Conservation (phyloP, 345 rosid species). For the Populus ilicifolia region DNA sequence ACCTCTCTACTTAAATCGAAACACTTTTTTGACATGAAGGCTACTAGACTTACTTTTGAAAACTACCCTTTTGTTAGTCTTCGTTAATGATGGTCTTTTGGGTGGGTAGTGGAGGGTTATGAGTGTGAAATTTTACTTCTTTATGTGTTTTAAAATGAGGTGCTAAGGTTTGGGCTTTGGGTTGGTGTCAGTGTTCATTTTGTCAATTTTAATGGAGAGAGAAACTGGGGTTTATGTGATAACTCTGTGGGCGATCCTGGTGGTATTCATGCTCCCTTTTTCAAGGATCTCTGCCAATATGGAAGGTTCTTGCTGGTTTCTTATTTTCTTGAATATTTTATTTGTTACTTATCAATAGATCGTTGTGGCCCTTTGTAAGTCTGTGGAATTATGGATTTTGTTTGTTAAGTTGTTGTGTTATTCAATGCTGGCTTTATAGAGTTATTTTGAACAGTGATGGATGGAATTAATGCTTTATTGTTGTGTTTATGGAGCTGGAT, state of each 20-base stretch:
- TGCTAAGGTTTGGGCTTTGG: conserved; percentile 3
- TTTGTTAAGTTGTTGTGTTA: neutral
- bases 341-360: neutral
- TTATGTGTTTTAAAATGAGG: neutral
- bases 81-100: neutral
- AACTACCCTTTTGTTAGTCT: conserved; percentile 3
- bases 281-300: conserved; percentile 31
- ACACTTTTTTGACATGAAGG: neutral
- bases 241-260: conserved; percentile 24
- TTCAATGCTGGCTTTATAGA: neutral
- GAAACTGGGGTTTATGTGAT: conserved; percentile 6
- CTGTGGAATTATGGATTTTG: neutral
- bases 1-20: neutral
- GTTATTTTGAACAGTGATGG: neutral
- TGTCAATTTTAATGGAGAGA: conserved; percentile 23
- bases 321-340: neutral
- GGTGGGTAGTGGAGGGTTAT: neutral
- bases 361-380: neutral
- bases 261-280: conserved; percentile 3
- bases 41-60: neutral
- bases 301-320: conserved; percentile 24
- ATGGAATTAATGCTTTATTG: neutral
- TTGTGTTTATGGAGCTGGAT: neutral
- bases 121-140: neutral
- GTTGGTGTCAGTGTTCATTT: conserved; percentile 2